phyloP scores from a whole-genome alignment of 345 rosid species.

The Eucalyptus erythrocorys region DNA sequence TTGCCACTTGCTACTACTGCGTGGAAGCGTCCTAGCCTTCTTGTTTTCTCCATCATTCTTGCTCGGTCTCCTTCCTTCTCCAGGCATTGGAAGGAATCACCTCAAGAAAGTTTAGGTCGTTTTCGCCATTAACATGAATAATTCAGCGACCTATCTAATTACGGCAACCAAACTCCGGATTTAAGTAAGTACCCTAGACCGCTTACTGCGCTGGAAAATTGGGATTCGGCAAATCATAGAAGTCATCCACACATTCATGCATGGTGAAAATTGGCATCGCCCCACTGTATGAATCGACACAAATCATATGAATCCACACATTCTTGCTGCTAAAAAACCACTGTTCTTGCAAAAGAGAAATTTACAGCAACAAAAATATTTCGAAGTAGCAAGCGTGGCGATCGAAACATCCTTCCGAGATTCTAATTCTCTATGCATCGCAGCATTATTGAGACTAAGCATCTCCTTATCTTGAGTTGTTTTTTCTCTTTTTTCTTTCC shows the following conservation, averaged over 20 bases:
- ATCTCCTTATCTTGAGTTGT: constrained; percentile 32
- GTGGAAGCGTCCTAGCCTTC: neutral
- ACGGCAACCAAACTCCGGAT: neutral
- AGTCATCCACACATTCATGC: neutral
- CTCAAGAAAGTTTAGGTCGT: neutral
- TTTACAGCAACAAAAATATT: neutral
- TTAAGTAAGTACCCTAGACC: neutral
- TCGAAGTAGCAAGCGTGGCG: neutral
- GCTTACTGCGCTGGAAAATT: neutral
- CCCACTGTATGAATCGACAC: neutral
- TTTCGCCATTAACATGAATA: neutral
- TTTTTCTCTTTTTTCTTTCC: neutral
- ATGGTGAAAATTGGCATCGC: neutral
- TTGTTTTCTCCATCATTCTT: neutral
- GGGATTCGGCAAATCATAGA: neutral
- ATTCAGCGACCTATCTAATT: neutral
- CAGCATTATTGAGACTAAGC: constrained; percentile 47
- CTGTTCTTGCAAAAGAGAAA: neutral
- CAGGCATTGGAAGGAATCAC: neutral
- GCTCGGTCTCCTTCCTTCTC: neutral
- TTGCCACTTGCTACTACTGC: neutral
- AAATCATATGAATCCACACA: neutral
- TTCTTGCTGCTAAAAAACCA: neutral
- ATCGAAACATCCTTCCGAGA: constrained; percentile 8
- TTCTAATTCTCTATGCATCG: constrained; percentile 35